Base-by-base conservation (phyloP, 345 rosid genomes). In the Hypericum androsaemum region DNA sequence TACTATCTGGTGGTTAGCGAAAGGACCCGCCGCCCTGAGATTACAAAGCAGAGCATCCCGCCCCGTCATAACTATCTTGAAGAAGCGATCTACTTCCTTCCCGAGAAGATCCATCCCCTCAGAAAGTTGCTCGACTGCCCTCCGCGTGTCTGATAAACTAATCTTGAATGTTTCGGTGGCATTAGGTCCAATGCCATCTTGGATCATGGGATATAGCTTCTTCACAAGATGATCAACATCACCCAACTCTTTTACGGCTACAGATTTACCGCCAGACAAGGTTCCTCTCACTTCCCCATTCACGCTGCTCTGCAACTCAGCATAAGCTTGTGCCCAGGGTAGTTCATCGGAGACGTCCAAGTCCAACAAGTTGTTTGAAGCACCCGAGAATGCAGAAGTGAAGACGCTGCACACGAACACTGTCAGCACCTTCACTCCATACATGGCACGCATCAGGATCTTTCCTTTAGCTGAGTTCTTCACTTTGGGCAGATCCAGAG, bases 401-500 rank as follows among this genome's bases (percentile, higher is more conserved):
- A 84, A 81, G 14, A 83, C 71, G 43, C 90, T 77, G 57, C 95
- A 88, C 38, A 87, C 66, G 56, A 80, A 87, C 39, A 83, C 58
- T 37, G 96, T 87, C 49, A 69, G 74, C 63, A 82, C 92, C 77
- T 87, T 90, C 46, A 80, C 96, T 39, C 95, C 96, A 50, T 78
- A 84, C 79, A 90, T 76, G 7, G 95, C 95, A 3, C 71, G 80
- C 96, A 87, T 90, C 67, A 90, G 75, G 35, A 87, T 95, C 55
- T 87, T 87, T 12, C 88, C 98, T 62, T 87, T 84, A 40, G 83
- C 68, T 13, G 95, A 87, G 70, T 87, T 84, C 73, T 84, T 90
- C 12, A 84, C 92, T 82, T 84, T 87, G 13, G 92, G 96, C 69
- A 82, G 64, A 63, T 68, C 55, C 28, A 84, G 47, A 13, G 96